Base-by-base conservation (phyloP, 176 grass and related monocot species). In the Oryza rufipogon region DNA sequence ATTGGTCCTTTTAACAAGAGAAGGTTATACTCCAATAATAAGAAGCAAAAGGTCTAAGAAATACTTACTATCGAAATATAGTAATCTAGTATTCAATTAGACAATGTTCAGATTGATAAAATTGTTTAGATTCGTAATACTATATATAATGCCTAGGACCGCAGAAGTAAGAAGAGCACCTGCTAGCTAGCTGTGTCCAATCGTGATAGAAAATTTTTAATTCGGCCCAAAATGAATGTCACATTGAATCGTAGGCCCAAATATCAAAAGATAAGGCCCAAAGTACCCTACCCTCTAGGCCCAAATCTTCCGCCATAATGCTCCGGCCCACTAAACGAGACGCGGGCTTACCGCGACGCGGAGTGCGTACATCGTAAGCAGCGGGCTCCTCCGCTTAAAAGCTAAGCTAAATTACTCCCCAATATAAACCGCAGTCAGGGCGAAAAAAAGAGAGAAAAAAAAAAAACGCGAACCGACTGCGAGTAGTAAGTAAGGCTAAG, bases 281-380 rank as follows among this genome's bases (percentile, higher is more conserved):
- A 58, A 58, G 4, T 20, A 2, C 6, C 9, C 19, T 2, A 6
- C 6, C 19, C 6, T 8, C 0, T 26, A n/a, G 54, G 54, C 56
- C 56, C 56, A 60, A 60, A 28, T 3, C 10, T 15, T 28, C 12
- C 13, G 1, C n/a, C 0, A 0, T 6, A 68, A 17, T 34, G 22
- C 4, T 3, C 14, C 16, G 26, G 42, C 28, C 84, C 30, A 51
- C 1, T 5, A 26, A 17, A 7, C 20, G 41, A 19, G 63, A 10
- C 54, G 10, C 41, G 73, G 26, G 69, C 38, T 49, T 28, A 28
- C 51, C 79, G 51, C 6, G 0, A 5, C 22, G 11, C 11, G 20
- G 41, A 10, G 19, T 17, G 82, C 72, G 81, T 76, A 39, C 30
- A 76, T 56, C 45, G 8, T 65, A 88, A 74, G 80, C 80, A 78